Evolutionary conservation across 176 grass and related monocot species (phyloP).

Genomic region (Bonia amplexicaulis): DNA sequence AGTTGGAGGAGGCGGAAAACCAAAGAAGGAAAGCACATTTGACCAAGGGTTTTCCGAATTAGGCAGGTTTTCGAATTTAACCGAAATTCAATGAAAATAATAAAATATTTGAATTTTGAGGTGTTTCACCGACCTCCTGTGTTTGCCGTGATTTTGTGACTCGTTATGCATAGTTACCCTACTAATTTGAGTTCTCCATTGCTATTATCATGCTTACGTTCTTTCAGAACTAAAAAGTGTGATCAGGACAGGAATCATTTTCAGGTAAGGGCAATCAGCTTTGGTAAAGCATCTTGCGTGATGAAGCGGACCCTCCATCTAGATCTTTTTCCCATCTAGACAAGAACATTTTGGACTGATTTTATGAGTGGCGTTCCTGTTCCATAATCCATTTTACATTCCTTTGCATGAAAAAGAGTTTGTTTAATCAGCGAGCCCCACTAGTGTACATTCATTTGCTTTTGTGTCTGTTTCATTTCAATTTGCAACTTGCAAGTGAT

Average conservation of each 20-base stretch:
- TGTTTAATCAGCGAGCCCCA: background rate
- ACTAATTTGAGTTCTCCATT: background rate
- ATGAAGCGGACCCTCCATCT: background rate
- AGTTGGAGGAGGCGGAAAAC: too few relatives aligned
- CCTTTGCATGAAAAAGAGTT: background rate
- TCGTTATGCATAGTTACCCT: background rate
- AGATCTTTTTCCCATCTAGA: background rate
- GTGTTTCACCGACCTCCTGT: too few relatives aligned
- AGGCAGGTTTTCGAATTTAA: too few relatives aligned
- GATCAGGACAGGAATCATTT: background rate
- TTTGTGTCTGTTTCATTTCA: too few relatives aligned
- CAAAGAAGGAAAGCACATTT: too few relatives aligned
- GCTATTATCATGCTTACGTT: background rate
- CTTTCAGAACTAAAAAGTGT: background rate
- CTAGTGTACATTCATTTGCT: background rate
- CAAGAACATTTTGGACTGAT: background rate
- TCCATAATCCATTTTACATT: background rate
- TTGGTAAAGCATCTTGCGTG: too few relatives aligned
- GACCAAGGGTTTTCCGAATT: too few relatives aligned
- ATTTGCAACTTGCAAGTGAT: background rate
- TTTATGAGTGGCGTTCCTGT: background rate
- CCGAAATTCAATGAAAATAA: too few relatives aligned
- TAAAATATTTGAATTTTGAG: too few relatives aligned
- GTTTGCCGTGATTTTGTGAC: background rate
- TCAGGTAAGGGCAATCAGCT: background rate